These are phyloP conservation scores for Fistulinella cinereoalba DNA, from an alignment of 1,284 basidiomycete genomes.

Conservation along the genomic window DNA sequence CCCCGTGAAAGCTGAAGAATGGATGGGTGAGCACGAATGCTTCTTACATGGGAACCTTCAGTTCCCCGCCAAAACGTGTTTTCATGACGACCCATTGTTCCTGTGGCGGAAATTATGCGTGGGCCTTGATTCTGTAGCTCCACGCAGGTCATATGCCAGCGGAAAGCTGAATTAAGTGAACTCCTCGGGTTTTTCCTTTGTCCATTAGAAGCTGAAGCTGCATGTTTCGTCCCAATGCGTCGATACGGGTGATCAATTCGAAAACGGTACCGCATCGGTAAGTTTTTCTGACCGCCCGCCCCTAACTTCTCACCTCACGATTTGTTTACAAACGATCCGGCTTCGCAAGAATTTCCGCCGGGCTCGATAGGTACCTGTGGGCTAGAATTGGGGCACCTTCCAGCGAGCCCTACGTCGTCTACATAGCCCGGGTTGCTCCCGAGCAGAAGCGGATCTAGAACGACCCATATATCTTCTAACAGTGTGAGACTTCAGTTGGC, in stretches of 20 bases:
- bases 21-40: too few relatives aligned
- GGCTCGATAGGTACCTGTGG: neutral
- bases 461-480: neutral
- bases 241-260: neutral
- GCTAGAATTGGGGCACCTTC: neutral
- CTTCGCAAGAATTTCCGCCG: neutral
- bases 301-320: neutral
- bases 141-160: neutral
- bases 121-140: neutral
- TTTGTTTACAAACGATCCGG: neutral
- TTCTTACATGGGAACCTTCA: too few relatives aligned
- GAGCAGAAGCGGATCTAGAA: neutral
- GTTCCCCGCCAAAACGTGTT: neutral
- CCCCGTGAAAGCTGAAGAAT: too few relatives aligned
- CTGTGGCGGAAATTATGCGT: constrained; percentile 3
- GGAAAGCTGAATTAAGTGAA: neutral
- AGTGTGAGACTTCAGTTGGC: neutral
- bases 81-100: neutral
- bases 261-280: neutral
- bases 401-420: neutral
- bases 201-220: neutral
- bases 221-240: neutral
- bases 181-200: neutral
- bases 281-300: too few relatives aligned
- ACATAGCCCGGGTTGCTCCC: neutral